phyloP scores from a whole-genome alignment of 176 grass and related monocot genomes.

The Aegilops longissima region DNA sequence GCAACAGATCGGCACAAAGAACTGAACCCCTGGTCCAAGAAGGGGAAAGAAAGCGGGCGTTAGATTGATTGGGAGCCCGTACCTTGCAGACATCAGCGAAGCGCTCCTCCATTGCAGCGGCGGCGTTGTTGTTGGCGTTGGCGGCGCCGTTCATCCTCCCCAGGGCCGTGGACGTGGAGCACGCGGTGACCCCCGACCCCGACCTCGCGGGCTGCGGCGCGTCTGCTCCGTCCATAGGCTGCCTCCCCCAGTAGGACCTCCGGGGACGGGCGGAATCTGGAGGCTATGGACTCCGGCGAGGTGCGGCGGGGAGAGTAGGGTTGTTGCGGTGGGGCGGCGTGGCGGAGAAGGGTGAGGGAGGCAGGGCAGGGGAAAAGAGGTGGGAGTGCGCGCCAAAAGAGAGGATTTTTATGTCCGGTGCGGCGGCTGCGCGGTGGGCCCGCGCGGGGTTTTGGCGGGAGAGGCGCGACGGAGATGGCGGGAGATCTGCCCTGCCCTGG shows the following conservation, averaged over 20 bases:
- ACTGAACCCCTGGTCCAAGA: neutral
- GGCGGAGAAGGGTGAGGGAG: neutral
- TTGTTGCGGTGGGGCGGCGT: neutral
- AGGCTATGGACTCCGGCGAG: neutral
- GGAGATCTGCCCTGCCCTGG: constrained; percentile 25
- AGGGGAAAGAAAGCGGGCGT: neutral
- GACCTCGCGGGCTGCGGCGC: constrained; percentile 24
- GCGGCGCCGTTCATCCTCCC: neutral
- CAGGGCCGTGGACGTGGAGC: neutral
- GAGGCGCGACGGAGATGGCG: constrained; percentile 27
- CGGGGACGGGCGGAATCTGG: neutral
- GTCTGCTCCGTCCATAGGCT: constrained; percentile 22
- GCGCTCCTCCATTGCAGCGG: constrained; percentile 26
- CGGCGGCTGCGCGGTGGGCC: constrained; percentile 24
- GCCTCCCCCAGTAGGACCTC: neutral
- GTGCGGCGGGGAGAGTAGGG: constrained; percentile 26
- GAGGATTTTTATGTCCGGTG: neutral
- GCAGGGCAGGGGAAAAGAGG: neutral
- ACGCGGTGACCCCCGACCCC: constrained; percentile 1
- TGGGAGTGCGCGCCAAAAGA: constrained; percentile 48
- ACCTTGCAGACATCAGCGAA: constrained; percentile 54
- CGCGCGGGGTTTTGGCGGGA: constrained; percentile 45
- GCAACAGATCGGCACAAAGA: neutral
- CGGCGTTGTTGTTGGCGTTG: neutral
- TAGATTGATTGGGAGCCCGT: neutral